These are phyloP conservation scores for Cryphonectria nitschkei DNA, from an alignment of 2,329 filamentous ascomycete species.

Conservation along the genomic window DNA sequence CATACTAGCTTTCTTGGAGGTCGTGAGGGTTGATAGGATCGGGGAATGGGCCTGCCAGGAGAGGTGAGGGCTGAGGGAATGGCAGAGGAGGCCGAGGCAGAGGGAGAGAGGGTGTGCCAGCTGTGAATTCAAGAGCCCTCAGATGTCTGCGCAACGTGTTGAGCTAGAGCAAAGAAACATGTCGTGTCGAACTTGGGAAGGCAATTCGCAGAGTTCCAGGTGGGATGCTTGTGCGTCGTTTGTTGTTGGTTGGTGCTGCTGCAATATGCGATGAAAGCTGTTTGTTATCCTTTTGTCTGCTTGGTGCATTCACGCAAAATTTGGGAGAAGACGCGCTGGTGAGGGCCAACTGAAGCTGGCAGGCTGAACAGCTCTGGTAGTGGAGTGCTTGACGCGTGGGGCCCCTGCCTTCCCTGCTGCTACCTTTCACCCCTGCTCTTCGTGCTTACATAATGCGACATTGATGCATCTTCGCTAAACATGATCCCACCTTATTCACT, in stretches of 20 bases:
- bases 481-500: neutral
- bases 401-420: neutral
- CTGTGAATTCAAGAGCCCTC: neutral
- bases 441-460: neutral
- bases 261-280: neutral
- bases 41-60: neutral
- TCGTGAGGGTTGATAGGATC: neutral
- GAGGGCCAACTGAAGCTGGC: neutral
- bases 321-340: constrained; percentile 2
- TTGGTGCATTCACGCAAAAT: constrained; percentile 7
- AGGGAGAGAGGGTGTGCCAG: neutral
- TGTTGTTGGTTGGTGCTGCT: neutral
- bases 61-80: neutral
- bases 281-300: neutral
- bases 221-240: neutral
- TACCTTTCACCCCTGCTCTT: neutral
- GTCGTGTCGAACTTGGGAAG: constrained; percentile 6
- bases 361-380: neutral
- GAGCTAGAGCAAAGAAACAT: constrained; percentile 18
- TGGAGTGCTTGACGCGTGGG: constrained; percentile 1
- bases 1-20: constrained; percentile 27
- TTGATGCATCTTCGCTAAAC: neutral
- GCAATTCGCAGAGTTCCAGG: neutral
- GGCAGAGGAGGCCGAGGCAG: neutral
- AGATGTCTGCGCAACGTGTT: constrained; percentile 5